phyloP scores from a whole-genome alignment of 225 moss, liverwort and hornwort species.

The Polytrichum commune region DNA sequence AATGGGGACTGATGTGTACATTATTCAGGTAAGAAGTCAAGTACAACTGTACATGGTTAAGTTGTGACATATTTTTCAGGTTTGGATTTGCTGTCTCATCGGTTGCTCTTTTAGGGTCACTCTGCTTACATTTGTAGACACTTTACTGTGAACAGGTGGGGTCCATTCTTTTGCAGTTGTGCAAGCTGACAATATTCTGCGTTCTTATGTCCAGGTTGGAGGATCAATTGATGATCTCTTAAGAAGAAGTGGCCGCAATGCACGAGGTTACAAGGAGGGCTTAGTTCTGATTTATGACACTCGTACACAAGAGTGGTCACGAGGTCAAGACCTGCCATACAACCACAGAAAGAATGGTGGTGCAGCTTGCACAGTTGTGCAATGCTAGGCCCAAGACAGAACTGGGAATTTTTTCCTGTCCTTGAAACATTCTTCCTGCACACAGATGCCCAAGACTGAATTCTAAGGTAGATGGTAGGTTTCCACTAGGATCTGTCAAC shows the following conservation, averaged over 20 bases:
- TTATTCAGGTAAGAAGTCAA: slow-evolving; percentile 48
- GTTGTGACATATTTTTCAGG: neutral
- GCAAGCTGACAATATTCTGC: too few species aligned
- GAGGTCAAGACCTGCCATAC: slow-evolving; percentile 74
- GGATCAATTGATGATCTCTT: slow-evolving; percentile 84
- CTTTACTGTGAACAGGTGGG: too few species aligned
- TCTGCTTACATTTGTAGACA: too few species aligned
- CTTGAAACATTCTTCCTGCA: neutral
- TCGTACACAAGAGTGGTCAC: slow-evolving; percentile 65
- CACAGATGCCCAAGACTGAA: neutral
- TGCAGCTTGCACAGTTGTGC: slow-evolving; percentile 73
- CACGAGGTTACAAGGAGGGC: slow-evolving; percentile 68
- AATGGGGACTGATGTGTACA: slow-evolving; percentile 76
- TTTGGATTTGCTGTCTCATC: neutral
- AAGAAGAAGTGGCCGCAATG: slow-evolving; percentile 69
- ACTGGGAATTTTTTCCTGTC: slow-evolving; percentile 4
- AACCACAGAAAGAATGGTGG: slow-evolving; percentile 61
- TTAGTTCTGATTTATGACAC: slow-evolving; percentile 79
- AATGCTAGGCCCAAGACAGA: slow-evolving; percentile 38
- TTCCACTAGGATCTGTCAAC: neutral
- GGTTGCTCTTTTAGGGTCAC: too few species aligned
- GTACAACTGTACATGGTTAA: slow-evolving; percentile 2
- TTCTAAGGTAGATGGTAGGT: neutral
- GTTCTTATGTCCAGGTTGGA: slow-evolving; percentile 37
- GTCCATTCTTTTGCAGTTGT: too few species aligned